Evolutionary conservation across 257 asterid species (phyloP), one percentile per base, ranked within the genome.

Genomic region (Ilex aquifolium): DNA sequence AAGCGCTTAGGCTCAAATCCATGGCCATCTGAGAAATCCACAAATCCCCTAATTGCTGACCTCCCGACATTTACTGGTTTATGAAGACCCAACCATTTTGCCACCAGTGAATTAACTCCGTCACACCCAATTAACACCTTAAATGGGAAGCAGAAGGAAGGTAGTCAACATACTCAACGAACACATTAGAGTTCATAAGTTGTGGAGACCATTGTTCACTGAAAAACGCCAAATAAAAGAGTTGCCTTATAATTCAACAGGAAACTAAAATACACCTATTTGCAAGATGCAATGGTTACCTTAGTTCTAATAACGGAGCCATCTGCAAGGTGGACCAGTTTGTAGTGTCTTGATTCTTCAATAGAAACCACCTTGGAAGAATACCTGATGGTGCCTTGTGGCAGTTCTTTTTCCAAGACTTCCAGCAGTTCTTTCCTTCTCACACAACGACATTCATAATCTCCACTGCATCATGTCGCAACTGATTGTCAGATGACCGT

Each of bases 41-140:
- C 86, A 13, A 81, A 73, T 16, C 95, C 97, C 71, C 97, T 79
- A 15, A 89, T 83, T 10, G 95, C 87, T 29, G 91, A 76, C 51
- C 97, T 74, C 13, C 82, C 85, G 2, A 74, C 63, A 40, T 56
- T 61, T 4, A 84, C 74, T 5, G 95, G 85, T 49, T 65, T 65
- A 63, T 69, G 79, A 44, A 89, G 87, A 9, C 91, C 94, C 75
- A 89, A 68, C 88, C 85, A 88, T 40, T 79, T 83, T 7, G 91
- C 90, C 69, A 90, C 91, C 32, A 61, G 15, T 3, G 96, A 91
- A 59, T 91, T 84, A 58, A 88, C 88, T 55, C 98, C 98, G 63
- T 91, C 96, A 31, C 94, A 86, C 21, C 98, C 98, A 12, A 91
- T 73, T 82, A 88, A 74, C 65, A 78, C 96, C 97, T 88, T 65